A percentile compares a stretch with the other conserved stretches of the same genome.
Evolutionary conservation across 2,329 filamentous ascomycete genomes (phyloP).

Genomic region (Cadophora malorum): DNA sequence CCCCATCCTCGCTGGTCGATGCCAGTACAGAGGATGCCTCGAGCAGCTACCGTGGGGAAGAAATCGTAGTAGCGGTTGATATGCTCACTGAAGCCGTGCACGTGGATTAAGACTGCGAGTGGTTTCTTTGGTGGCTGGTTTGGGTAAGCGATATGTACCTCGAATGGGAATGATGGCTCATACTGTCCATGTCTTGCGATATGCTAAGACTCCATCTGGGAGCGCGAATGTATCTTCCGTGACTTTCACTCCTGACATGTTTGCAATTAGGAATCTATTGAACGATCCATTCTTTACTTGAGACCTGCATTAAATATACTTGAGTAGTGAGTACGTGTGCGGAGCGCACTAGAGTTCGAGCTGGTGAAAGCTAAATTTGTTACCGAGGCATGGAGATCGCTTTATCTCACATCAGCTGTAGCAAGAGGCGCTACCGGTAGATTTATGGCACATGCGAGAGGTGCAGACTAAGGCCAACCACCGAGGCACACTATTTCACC

Average conservation of each 20-base stretch:
- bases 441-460: background rate
- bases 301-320: background rate
- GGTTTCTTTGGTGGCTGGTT: background rate
- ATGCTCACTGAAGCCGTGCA: conserved; percentile 12
- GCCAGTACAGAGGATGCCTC: conserved; percentile 7
- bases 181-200: conserved; percentile 17
- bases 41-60: background rate
- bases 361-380: background rate
- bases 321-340: background rate
- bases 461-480: too few relatives aligned
- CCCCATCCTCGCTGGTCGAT: conserved; percentile 18
- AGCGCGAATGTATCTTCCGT: conserved; percentile 10
- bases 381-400: background rate
- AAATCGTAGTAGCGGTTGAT: conserved; percentile 12
- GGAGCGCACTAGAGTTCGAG: background rate
- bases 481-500: too few relatives aligned
- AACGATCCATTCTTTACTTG: background rate
- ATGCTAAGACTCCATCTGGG: conserved; percentile 7
- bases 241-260: conserved; percentile 2
- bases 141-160: background rate
- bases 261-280: too few relatives aligned
- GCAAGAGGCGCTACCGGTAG: background rate
- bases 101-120: background rate
- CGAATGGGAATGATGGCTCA: background rate
- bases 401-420: background rate